Base-by-base conservation (phyloP, 768 basidiomycete species). In the Russula compacta region DNA sequence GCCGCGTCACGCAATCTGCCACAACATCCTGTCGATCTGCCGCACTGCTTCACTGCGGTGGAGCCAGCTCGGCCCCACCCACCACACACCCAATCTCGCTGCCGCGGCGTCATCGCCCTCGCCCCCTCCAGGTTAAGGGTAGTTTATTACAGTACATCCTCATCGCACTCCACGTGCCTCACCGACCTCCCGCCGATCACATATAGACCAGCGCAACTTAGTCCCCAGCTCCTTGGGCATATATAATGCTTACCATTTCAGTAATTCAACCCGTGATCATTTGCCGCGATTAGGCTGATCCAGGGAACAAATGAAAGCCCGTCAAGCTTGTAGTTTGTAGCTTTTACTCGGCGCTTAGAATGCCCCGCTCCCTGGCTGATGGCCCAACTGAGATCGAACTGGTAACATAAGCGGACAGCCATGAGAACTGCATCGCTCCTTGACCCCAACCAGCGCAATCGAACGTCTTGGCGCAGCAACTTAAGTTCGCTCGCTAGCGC, bases 271-370 rank as follows among this genome's bases (percentile, higher is more conserved):
- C 11, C 53, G 39, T 54, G 60, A 42, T 29, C 54, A 29, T 19
- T 9, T 9, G 29, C 21, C 48, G 33, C 48, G 17, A 14, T 21
- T 42, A 24, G 10, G 17, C 11, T 35, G 44, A 38, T 35, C 49
- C 14, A n/a, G 43, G 39, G 49, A 39, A 47, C 35, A 12, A 40
- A 33, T 32, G 14, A 53, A 15, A 33, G 7, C 36, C 44, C 36
- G 44, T 43, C 24, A 29, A 57, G 56, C 44, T 63, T 63, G 61
- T 58, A 63, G 56, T 40, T 63, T 58, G 57, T 53, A 48, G 40
- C 52, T 43, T 43, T 43, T 39, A 53, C 33, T 58, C 44, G 61
- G 61, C 61, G 61, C 61, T 58, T 29, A 47, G 6, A 21, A 2
- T 17, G 50, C 42, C 19, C 48, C 43, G n/a, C 11, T 38, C 29